Conservation (phyloP, 257 asterid genomes). For the Pogostemon cablin region DNA sequence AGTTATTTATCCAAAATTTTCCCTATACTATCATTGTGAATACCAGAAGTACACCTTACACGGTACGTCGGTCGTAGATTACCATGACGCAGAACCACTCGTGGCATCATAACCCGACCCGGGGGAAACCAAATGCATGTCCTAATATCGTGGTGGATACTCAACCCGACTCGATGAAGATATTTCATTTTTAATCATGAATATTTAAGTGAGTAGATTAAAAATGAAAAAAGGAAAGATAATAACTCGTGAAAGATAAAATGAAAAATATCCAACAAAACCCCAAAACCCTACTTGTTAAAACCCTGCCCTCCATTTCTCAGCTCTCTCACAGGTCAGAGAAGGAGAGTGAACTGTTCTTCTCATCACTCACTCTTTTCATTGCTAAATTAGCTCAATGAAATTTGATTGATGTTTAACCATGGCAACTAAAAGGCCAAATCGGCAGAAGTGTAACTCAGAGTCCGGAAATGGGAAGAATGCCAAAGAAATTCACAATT, state of each 20-base stretch:
- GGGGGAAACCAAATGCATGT: too few species aligned
- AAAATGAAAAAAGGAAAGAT: neutral
- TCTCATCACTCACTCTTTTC: neutral
- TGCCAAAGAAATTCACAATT: constrained; percentile 34
- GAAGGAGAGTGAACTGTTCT: constrained; percentile 32
- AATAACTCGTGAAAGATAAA: constrained; percentile 22
- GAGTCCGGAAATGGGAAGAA: constrained; percentile 33
- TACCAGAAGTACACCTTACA: too few species aligned
- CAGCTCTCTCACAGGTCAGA: constrained; percentile 27
- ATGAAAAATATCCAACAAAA: constrained; percentile 35
- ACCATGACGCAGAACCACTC: too few species aligned
- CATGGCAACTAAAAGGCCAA: constrained; percentile 52
- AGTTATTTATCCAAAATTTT: too few species aligned
- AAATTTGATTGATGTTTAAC: constrained; percentile 16
- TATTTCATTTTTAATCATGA: constrained; percentile 16
- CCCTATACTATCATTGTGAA: too few species aligned
- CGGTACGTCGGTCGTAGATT: too few species aligned
- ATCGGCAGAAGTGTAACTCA: constrained; percentile 31
- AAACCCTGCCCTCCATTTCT: constrained; percentile 51
- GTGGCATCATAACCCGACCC: too few species aligned
- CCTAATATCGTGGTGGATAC: too few species aligned
- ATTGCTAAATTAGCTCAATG: constrained; percentile 43
- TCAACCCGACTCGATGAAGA: constrained; percentile 26
- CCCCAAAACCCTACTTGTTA: constrained; percentile 81
- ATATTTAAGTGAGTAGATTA: neutral